Evolutionary conservation across 495 filamentous ascomycete species (phyloP).

Genomic region (Pseudevernia furfuracea): DNA sequence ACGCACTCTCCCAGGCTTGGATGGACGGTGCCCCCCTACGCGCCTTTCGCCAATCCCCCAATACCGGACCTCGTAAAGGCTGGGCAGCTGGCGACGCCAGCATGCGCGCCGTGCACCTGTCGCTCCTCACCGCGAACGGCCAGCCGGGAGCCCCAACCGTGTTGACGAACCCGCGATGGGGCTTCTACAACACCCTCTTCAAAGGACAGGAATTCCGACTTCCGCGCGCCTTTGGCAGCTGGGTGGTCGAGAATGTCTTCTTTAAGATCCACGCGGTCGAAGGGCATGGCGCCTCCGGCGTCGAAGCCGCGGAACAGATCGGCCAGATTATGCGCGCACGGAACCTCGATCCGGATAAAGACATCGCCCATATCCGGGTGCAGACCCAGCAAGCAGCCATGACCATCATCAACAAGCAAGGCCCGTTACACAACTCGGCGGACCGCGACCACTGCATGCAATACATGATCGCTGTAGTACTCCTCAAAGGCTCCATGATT

Average conservation of each 20-base stretch:
- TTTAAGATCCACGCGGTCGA: slow-evolving; percentile 37
- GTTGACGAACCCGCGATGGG: slow-evolving; percentile 33
- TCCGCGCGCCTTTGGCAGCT: slow-evolving; percentile 31
- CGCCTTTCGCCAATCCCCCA: slow-evolving; percentile 31
- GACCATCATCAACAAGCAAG: slow-evolving; percentile 38
- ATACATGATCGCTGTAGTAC: slow-evolving; percentile 36
- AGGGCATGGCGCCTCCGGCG: slow-evolving; percentile 34
- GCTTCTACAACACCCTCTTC: no score
- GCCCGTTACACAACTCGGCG: slow-evolving; percentile 34
- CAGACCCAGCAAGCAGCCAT: slow-evolving; percentile 24
- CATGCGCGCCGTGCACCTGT: slow-evolving; percentile 40
- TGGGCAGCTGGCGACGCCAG: slow-evolving; percentile 43
- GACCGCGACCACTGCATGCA: slow-evolving; percentile 43
- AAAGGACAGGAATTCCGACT: slow-evolving; percentile 28
- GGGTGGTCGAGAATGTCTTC: slow-evolving; percentile 33
- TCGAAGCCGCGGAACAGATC: slow-evolving; percentile 38
- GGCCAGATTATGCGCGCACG: no score
- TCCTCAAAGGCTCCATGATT: slow-evolving; percentile 32
- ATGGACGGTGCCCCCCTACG: slow-evolving; percentile 37
- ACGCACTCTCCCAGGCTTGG: slow-evolving; percentile 37
- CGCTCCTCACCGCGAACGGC: slow-evolving; percentile 28
- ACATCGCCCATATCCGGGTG: background rate
- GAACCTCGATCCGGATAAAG: no score
- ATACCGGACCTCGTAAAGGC: slow-evolving; percentile 39
- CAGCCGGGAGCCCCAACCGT: slow-evolving; percentile 34